Evolutionary conservation across 2,329 filamentous ascomycete genomes (phyloP), one percentile per base, ranked within the genome.

Genomic region (Trichocomaceae sp.): DNA sequence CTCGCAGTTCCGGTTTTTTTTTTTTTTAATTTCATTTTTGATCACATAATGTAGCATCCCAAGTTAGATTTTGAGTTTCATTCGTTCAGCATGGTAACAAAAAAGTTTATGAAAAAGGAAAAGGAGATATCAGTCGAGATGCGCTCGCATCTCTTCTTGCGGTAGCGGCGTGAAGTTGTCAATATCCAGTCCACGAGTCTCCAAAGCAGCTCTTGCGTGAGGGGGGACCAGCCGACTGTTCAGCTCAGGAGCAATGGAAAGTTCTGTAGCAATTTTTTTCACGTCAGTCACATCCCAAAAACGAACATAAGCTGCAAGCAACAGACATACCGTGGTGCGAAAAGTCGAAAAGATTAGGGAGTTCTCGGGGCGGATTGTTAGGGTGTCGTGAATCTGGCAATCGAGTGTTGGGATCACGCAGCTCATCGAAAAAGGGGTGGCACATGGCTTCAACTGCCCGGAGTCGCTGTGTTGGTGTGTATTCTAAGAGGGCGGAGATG

Each of bases 401-500:
- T 71, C 87, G 88, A 57, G 91, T 97, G 70, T 73, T 84, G n/a
- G 90, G 89, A 66, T 96, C 90, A 66, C 93, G 84, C 60, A 99
- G 80, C 74, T 99, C 93, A 67, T 99, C 92, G 68, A 99, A 99
- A 82, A 97, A 99, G 37, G 93, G 90, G 67, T 99, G 93, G 56
- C 95, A 87, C 91, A 99, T 96, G 51, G 93, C 93, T 67, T 97
- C 90, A 60, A 99, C 85, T 20, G 93, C 90, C 6, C 90, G 89
- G 61, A 96, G 81, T 65, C 93, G 88, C 77, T 97, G 90, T 0
- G 93, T 97, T 9, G 93, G 93, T 0, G 93, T 99, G 75, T 99
- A 99, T 76, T 99, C 93, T 56, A 99, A 80, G 55, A 99, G 79
- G 60, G 87, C 86, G 52, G 90, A 93, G 70, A 99, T 97, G 65